Evolutionary conservation across 1,284 basidiomycete species (phyloP), one percentile per base, ranked within the genome.

Genomic region (Porogramme epimiltina): DNA sequence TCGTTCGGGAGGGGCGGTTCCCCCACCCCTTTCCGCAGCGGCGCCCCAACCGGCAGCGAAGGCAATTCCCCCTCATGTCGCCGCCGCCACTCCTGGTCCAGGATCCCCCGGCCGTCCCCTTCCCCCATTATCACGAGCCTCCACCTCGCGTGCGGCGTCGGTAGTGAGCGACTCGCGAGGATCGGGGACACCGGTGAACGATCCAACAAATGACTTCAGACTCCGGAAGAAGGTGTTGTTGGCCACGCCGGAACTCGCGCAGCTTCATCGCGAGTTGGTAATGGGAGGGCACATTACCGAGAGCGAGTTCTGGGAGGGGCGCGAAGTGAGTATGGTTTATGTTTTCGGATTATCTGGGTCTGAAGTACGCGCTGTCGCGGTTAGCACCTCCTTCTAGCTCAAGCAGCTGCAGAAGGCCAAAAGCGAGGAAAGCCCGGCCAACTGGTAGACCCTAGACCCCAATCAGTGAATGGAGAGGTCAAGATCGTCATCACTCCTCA

Each of bases 401-500:
- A 91, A 73, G 79, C 86, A 45, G 80, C 89, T 31, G 73, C 84
- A 41, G 84, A 90, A 62, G 76, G 72, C 18, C 94, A 96, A 71
- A 83, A 80, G 63, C 88, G 87, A 45, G 94, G 94, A 15, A 85
- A 91, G 68, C 80, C 90, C 0, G 93, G 91, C 28, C 85, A 92
- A 59, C 79, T 98, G 23, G 89, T 97, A 16, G 95, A 97, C 64
- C 94, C 93, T 26, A 86, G 93, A 36, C 91, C 90, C 50, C 86
- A 93, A 70, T 81, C 88, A 33, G 76, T 88, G 34, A 84, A 90
- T 47, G 91, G 91, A 34, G 87, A 93, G 67, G 84, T 94, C 66
- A 93, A 89, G 67, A 95, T 98, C 56, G 85, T 89, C 61, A 88
- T 99, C 54, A 96, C 95, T 2, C 92, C 93, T 6, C 93, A 96